Conservation (phyloP, 192 early-diverging fungal genomes). For the Neocallimastix lanati region DNA sequence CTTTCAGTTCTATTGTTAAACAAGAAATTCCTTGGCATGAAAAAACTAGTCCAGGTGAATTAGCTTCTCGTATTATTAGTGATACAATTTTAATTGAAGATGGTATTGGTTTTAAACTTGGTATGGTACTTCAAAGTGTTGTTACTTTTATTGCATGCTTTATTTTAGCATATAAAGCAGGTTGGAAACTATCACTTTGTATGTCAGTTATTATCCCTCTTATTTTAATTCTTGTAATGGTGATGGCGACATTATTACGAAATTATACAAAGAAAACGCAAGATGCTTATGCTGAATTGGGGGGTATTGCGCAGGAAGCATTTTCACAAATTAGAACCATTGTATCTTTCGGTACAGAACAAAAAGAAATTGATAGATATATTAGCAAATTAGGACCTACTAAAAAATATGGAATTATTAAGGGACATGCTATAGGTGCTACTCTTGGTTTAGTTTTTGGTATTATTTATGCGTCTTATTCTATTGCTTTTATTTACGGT, state of each 20-base stretch:
- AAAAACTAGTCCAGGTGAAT: not conserved
- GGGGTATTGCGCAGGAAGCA: conserved; percentile 70
- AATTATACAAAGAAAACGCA: conserved; percentile 24
- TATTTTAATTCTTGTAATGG: not conserved
- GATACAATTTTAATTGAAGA: not conserved
- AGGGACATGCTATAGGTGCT: not conserved
- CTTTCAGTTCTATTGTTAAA: not conserved
- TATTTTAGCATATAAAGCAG: not conserved
- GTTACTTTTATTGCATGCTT: not conserved
- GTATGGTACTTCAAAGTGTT: not conserved
- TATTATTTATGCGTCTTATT: conserved; percentile 11
- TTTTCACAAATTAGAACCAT: conserved; percentile 72
- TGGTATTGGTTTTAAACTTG: not conserved
- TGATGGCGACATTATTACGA: conserved; percentile 37
- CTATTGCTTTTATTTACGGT: conserved; percentile 34
- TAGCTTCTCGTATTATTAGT: not conserved
- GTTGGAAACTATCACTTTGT: not conserved
- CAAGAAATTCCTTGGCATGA: not conserved
- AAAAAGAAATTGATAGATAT: conserved; percentile 48
- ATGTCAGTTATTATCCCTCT: not conserved
- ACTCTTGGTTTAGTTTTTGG: not conserved
- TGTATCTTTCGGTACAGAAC: conserved; percentile 61
- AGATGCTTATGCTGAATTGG: conserved; percentile 67
- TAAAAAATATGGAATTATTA: not conserved
- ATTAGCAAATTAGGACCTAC: conserved; percentile 5